A percentile compares a stretch with the other conserved stretches of the same genome.
Conservation (phyloP, 352 stramenopile species). For the Pythium dissimile region DNA sequence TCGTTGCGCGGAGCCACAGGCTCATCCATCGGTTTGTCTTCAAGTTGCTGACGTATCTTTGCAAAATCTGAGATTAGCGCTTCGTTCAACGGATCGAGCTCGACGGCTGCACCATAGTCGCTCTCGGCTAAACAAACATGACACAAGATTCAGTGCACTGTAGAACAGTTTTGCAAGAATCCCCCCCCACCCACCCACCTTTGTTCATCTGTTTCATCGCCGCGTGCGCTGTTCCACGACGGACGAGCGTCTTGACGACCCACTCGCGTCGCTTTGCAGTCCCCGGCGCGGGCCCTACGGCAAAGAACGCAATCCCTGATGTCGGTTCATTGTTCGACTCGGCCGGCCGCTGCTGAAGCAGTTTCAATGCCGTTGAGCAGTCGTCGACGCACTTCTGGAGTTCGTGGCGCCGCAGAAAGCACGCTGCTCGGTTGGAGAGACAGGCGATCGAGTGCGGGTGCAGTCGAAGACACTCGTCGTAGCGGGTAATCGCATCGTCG, state of each 20-base stretch:
- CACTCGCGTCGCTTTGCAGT: slow-evolving; percentile 55
- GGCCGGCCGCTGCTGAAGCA: slow-evolving; percentile 43
- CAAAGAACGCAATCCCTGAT: slow-evolving; percentile 48
- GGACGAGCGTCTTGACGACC: slow-evolving; percentile 76
- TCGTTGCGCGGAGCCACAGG: too few relatives aligned
- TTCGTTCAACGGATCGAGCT: slow-evolving; percentile 56
- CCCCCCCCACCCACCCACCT: slow-evolving; percentile 26
- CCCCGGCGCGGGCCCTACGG: slow-evolving; percentile 43
- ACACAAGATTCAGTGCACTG: neutral
- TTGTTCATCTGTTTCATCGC: slow-evolving; percentile 30
- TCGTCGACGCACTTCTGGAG: slow-evolving; percentile 51
- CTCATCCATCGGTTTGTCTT: neutral
- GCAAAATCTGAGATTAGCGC: slow-evolving; percentile 43
- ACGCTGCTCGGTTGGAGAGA: slow-evolving; percentile 74
- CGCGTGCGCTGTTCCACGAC: slow-evolving; percentile 49
- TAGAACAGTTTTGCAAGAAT: neutral
- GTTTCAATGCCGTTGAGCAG: slow-evolving; percentile 46
- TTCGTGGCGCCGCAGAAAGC: slow-evolving; percentile 52
- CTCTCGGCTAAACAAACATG: slow-evolving; percentile 34
- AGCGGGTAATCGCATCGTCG: slow-evolving; percentile 39
- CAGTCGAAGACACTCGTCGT: slow-evolving; percentile 54
- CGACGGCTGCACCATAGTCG: slow-evolving; percentile 53
- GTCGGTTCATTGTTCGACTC: neutral
- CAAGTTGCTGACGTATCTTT: slow-evolving; percentile 29
- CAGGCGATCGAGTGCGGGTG: slow-evolving; percentile 64